Evolutionary conservation across 2,329 filamentous ascomycete species (phyloP), one percentile per base, ranked within the genome.

Genomic region (Colletotrichum sublineola): DNA sequence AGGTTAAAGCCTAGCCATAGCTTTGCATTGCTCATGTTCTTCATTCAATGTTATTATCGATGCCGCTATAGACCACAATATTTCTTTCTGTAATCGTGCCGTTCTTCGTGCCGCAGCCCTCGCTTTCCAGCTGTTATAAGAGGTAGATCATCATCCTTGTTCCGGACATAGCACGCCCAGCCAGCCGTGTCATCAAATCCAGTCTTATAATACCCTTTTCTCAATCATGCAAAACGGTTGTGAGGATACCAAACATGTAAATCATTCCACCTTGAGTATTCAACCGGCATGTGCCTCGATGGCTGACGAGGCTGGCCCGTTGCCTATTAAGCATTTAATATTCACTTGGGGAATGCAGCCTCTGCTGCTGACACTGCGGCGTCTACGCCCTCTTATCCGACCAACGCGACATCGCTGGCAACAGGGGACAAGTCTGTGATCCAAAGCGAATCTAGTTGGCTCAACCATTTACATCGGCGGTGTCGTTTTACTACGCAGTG

Each of bases 231-330:
- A 65, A 85, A 82, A 4, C 79, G 68, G 75, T 84, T 84, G 15
- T 80, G 80, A 3, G 75, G 74, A 61, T 82, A 81, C 53, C 70
- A 80, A 33, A 86, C 76, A 8, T 86, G 82, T 77, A 83, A 84
- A 74, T 88, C 86, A 46, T 88, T 86, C 50, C 80, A 87, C 76
- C 74, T 85, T 84, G 74, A 84, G 82, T 74, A 87, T 83, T 78
- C 86, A 88, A 74, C 88, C 85, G 5, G 83, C 84, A 70, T 86
- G 82, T 63, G 81, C 80, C 74, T 87, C 84, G 67, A 86, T 84
- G 4, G 82, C 83, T 2, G 79, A 81, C 5, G 86, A 78, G 0
- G 85, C 80, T 31, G 78, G 77, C 18, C 83, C 81, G 73, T 83
- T 82, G 31, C 24, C 24, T 24, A 24, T 24, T 24, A 24, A 24